phyloP scores from a whole-genome alignment of 345 rosid genomes.

The Firmiana major region DNA sequence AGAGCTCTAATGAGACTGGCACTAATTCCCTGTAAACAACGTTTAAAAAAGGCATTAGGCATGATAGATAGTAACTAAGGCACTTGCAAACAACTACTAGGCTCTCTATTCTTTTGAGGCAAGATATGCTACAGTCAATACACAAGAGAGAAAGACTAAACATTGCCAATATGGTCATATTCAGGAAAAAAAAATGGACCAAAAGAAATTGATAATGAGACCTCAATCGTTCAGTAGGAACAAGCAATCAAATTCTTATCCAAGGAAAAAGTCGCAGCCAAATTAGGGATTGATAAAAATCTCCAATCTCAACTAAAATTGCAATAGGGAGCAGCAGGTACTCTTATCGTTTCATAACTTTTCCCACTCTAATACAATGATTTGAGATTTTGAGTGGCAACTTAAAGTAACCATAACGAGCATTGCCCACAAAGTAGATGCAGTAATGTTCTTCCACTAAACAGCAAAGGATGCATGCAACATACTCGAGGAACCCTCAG shows the following conservation, averaged over 20 bases:
- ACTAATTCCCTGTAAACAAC: slow-evolving; percentile 42
- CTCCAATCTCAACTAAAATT: not conserved
- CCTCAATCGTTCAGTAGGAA: not conserved
- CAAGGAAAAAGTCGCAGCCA: not conserved
- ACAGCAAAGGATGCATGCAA: not conserved
- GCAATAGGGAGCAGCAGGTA: not conserved
- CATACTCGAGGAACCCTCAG: not conserved
- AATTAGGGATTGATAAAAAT: not conserved
- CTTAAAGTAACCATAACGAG: not conserved
- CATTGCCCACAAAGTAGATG: not conserved
- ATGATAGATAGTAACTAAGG: not conserved
- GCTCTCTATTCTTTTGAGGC: not conserved
- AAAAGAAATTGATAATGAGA: not conserved
- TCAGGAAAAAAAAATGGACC: not conserved
- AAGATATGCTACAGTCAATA: not conserved
- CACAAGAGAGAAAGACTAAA: not conserved
- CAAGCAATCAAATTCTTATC: not conserved
- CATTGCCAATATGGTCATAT: not conserved
- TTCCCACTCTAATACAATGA: not conserved
- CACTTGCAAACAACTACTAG: slow-evolving; percentile 2
- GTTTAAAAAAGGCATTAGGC: not conserved
- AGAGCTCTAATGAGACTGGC: slow-evolving; percentile 34
- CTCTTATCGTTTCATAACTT: not conserved
- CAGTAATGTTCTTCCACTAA: not conserved
- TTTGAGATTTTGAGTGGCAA: not conserved